Evolutionary conservation across 371 early-diverging fungal species (phyloP).

Genomic region (Blakeslea trispora): DNA sequence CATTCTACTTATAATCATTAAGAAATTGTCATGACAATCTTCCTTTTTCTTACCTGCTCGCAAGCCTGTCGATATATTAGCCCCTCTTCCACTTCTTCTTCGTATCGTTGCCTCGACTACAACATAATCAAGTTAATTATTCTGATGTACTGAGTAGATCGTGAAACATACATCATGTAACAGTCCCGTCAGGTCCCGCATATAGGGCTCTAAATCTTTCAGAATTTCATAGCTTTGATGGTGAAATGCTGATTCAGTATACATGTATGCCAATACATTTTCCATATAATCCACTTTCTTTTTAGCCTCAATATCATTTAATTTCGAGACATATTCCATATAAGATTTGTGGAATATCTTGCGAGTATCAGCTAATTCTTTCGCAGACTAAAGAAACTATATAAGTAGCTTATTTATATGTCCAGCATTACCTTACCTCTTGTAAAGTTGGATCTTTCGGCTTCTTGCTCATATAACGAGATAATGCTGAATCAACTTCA

Average conservation of each 20-base stretch:
- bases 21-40: neutral
- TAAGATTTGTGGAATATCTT: slow-evolving; percentile 63
- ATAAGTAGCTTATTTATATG: neutral
- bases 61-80: slow-evolving; percentile 33
- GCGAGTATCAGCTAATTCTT: slow-evolving; percentile 61
- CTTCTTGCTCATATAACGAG: slow-evolving; percentile 63
- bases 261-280: slow-evolving; percentile 74
- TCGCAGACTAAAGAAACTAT: slow-evolving; percentile 45
- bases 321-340: slow-evolving; percentile 65
- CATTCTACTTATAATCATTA: slow-evolving; percentile 16
- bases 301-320: slow-evolving; percentile 69
- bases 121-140: neutral
- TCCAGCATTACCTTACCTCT: slow-evolving; percentile 42
- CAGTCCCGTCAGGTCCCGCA: slow-evolving; percentile 69
- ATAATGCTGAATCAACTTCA: slow-evolving; percentile 62
- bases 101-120: slow-evolving; percentile 47
- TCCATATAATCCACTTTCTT: slow-evolving; percentile 78
- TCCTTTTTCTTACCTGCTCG: slow-evolving; percentile 22
- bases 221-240: slow-evolving; percentile 76
- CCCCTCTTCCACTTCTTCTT: slow-evolving; percentile 42
- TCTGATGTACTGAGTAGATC: neutral
- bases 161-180: slow-evolving; percentile 35
- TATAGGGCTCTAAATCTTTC: slow-evolving; percentile 75
- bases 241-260: slow-evolving; percentile 73
- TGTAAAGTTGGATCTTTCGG: slow-evolving; percentile 59